A percentile compares a stretch with the other conserved stretches of the same genome.
These are phyloP conservation scores for Epichloe amarillans DNA, from an alignment of 2,329 filamentous ascomycete genomes.

Conservation along the genomic window DNA sequence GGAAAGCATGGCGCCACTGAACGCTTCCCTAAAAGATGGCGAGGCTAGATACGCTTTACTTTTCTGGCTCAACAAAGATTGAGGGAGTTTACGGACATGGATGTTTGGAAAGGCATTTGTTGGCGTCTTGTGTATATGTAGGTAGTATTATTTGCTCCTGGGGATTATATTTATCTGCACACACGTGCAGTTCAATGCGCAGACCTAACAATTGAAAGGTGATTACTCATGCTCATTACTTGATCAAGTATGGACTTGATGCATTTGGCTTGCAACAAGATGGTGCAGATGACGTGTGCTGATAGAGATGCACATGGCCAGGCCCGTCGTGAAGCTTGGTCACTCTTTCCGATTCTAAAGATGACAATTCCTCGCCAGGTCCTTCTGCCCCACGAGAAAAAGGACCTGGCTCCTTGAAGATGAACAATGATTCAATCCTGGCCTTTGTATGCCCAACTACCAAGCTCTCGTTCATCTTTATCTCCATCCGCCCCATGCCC, in stretches of 20 bases:
- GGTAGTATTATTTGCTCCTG: not conserved
- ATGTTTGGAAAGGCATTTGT: slow-evolving; percentile 1
- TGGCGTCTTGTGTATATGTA: slow-evolving; percentile 2
- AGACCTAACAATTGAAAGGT: not conserved
- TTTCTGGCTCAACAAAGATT: not conserved
- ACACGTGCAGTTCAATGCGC: not conserved
- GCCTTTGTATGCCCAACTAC: not conserved
- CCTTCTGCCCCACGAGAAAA: not conserved
- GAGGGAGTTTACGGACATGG: not conserved
- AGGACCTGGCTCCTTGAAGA: not conserved
- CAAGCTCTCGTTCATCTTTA: not conserved
- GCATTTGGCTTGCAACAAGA: not conserved
- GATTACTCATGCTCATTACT: too few species aligned
- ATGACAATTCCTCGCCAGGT: not conserved
- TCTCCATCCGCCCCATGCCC: not conserved
- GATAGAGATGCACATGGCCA: too few species aligned
- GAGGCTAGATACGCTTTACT: not conserved
- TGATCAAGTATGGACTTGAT: too few species aligned
- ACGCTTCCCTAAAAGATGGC: slow-evolving; percentile 22
- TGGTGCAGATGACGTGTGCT: not conserved
- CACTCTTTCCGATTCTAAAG: not conserved
- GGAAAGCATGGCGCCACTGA: slow-evolving; percentile 25
- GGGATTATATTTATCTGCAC: not conserved
- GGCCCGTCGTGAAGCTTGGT: not conserved
- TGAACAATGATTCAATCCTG: not conserved